Evolutionary conservation across 1,284 basidiomycete genomes (phyloP).

Genomic region (Irpex rosettiformis): DNA sequence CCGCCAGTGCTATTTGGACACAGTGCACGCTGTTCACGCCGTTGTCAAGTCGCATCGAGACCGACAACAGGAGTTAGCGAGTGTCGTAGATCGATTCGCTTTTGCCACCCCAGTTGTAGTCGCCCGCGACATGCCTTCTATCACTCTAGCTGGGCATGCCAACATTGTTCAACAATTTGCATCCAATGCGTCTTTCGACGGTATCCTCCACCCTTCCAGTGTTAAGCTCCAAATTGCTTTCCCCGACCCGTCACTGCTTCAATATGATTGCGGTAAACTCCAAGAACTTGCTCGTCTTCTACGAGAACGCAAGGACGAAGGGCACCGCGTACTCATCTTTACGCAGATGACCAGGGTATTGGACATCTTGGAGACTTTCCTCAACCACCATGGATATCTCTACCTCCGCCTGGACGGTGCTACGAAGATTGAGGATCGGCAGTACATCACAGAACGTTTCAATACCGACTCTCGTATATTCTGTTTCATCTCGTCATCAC

Average conservation of each 20-base stretch:
- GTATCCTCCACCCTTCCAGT: conserved; percentile 64
- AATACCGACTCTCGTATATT: conserved; percentile 90
- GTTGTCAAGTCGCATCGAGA: conserved; percentile 64
- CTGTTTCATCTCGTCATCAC: conserved; percentile 91
- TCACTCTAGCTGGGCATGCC: conserved; percentile 50
- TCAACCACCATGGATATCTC: conserved; percentile 91
- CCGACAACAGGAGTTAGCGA: conserved; percentile 56
- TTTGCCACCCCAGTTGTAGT: conserved; percentile 84
- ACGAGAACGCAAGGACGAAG: conserved; percentile 80
- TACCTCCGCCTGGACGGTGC: conserved; percentile 93
- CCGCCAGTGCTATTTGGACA: conserved; percentile 39
- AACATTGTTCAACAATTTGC: conserved; percentile 29
- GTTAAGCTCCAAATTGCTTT: conserved; percentile 94
- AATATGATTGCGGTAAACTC: conserved; percentile 97
- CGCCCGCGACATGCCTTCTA: conserved; percentile 68
- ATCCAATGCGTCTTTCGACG: conserved; percentile 53
- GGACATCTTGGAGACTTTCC: conserved; percentile 92
- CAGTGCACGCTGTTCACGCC: conserved; percentile 36
- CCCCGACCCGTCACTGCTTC: conserved; percentile 85
- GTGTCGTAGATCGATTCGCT: conserved; percentile 70
- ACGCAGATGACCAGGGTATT: conserved; percentile 97
- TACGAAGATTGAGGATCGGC: conserved; percentile 94
- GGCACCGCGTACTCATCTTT: conserved; percentile 92
- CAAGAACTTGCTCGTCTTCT: conserved; percentile 81
- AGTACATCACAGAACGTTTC: conserved; percentile 96